phyloP scores from a whole-genome alignment of 2,329 filamentous ascomycete species.

The Thermomyces lanuginosus region DNA sequence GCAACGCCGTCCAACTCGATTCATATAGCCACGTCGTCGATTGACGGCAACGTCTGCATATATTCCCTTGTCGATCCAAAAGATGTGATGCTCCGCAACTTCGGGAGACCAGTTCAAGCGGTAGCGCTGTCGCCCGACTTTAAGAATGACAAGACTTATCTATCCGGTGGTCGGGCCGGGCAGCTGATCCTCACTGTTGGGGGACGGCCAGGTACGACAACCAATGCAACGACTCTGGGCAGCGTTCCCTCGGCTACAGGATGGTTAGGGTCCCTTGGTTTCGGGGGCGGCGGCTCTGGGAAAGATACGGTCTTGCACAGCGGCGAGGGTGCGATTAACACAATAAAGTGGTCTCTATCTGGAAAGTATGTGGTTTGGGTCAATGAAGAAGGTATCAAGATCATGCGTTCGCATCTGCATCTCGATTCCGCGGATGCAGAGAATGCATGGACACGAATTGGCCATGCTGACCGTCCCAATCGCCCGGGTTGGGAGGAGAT shows the following conservation, averaged over 20 bases:
- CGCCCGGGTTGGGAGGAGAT: conserved; percentile 87
- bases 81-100: conserved; percentile 83
- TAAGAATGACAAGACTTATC: conserved; percentile 71
- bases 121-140: conserved; percentile 92
- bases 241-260: conserved; percentile 63
- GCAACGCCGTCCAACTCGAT: conserved; percentile 77
- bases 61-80: conserved; percentile 73
- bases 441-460: conserved; percentile 84
- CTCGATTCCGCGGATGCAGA: conserved; percentile 62
- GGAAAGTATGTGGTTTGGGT: conserved; percentile 90
- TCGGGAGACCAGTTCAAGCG: conserved; percentile 78
- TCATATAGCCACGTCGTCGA: conserved; percentile 80
- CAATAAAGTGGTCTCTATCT: conserved; percentile 85
- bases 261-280: conserved; percentile 78
- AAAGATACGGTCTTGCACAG: conserved; percentile 79
- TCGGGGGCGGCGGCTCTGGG: conserved; percentile 59
- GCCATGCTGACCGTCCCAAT: conserved; percentile 77
- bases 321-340: conserved; percentile 78
- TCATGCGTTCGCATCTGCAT: conserved; percentile 80
- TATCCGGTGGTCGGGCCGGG: conserved; percentile 80
- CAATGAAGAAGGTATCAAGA: conserved; percentile 93
- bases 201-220: conserved; percentile 58
- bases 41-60: conserved; percentile 90
- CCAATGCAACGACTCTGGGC: conserved; percentile 69
- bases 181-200: conserved; percentile 75